phyloP scores from a whole-genome alignment of 2,329 filamentous ascomycete genomes.

The Ophidiomyces ophidiicola region DNA sequence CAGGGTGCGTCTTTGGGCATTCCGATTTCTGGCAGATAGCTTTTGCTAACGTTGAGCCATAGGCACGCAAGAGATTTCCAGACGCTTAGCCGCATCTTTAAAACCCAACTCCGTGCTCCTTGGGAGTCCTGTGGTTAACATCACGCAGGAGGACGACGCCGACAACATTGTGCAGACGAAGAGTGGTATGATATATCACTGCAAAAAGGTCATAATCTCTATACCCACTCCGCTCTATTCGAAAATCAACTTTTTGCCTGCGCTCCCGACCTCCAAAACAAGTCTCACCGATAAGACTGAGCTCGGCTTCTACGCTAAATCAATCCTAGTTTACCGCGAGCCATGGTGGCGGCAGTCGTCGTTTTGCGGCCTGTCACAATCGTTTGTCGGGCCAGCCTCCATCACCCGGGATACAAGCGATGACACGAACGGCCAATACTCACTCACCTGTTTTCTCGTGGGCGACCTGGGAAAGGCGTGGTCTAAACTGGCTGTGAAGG shows the following conservation, averaged over 20 bases:
- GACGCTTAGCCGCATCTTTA: not conserved
- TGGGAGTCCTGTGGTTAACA: not conserved
- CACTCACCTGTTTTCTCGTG: conserved; percentile 32
- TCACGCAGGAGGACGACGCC: not conserved
- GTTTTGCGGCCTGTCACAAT: conserved; percentile 31
- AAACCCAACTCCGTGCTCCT: not conserved
- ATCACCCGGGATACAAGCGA: conserved; percentile 32
- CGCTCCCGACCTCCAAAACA: conserved; percentile 23
- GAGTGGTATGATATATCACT: not conserved
- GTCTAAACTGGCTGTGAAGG: conserved; percentile 19
- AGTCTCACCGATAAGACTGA: conserved; percentile 22
- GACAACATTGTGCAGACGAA: not conserved
- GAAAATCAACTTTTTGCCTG: conserved; percentile 37
- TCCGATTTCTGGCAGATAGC: not conserved
- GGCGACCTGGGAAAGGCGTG: conserved; percentile 28
- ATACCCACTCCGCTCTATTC: conserved; percentile 7
- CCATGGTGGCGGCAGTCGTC: conserved; percentile 19
- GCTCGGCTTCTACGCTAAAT: conserved; percentile 29
- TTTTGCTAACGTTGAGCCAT: not conserved
- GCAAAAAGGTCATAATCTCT: conserved; percentile 1
- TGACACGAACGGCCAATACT: conserved; percentile 18
- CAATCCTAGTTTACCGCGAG: conserved; percentile 32
- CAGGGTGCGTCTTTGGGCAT: conserved; percentile 13
- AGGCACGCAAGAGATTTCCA: conserved; percentile 8
- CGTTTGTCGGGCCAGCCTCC: conserved; percentile 28